Evolutionary conservation across 129 eudicot genomes (phyloP), one percentile per base, ranked within the genome.

Genomic region (Escallonia herrerae): DNA sequence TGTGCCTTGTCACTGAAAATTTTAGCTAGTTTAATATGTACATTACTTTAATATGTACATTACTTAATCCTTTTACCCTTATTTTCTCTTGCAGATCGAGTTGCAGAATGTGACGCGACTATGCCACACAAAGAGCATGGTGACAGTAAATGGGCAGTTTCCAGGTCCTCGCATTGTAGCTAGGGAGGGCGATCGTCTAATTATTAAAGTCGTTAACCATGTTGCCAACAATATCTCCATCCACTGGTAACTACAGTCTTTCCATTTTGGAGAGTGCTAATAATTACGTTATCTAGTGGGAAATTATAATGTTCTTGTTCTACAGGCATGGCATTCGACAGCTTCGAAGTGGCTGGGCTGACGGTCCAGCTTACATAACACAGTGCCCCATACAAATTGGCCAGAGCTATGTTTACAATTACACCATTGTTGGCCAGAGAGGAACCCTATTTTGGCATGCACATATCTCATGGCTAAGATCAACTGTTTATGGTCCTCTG

Each of bases 401-500:
- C 46, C 82, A 72, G 62, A 77, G 70, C 57, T 77, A 77, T 15
- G 72, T 72, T 9, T 72, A 77, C 58, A 72, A 77, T 22, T 71
- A 11, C 74, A 72, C 77, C 39, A 60, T 77, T 9, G 70, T 71
- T 11, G 87, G 87, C 3, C 87, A 82, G 71, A 67, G 87, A 38
- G 83, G 87, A 58, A 82, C 87, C 15, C 65, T 81, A 15, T 81
- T 43, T 37, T 73, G 82, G 86, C 85, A 80, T 54, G 81, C 85
- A 8, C 82, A 77, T 48, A 66, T 76, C 50, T 76, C 81, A 3
- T 76, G 81, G 81, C 62, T 76, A 40, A 70, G 81, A 43, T 40
- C 81, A 0, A 69, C 81, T 8, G 56, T 76, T 52, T 76, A 76
- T 43, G 81, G 81, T 1, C 76, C 81, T 10, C 43, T 76, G 5